Evolutionary conservation across 208 protist genomes (phyloP).

Genomic region (Novymonas esmeraldas): DNA sequence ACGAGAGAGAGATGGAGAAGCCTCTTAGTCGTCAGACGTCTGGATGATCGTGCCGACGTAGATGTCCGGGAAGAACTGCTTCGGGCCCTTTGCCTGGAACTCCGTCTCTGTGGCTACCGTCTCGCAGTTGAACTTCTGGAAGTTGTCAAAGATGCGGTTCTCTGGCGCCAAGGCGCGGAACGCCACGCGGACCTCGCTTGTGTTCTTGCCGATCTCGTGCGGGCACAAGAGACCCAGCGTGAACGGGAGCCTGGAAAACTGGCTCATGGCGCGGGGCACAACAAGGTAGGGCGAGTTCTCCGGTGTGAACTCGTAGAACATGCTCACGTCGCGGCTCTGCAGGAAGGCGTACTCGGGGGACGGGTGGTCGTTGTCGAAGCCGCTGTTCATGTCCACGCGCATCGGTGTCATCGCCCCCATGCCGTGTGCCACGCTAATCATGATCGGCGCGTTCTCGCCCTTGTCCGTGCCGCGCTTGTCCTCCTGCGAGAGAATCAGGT

Average conservation of each 20-base stretch:
- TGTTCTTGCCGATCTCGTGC: slow-evolving; percentile 58
- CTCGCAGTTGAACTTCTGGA: slow-evolving; percentile 62
- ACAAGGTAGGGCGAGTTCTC: slow-evolving; percentile 84
- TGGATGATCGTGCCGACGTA: slow-evolving; percentile 79
- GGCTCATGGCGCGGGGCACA: slow-evolving; percentile 67
- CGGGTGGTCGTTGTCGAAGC: slow-evolving; percentile 81
- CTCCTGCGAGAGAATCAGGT: slow-evolving; percentile 73
- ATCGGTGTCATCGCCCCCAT: slow-evolving; percentile 47
- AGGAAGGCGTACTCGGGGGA: slow-evolving; percentile 73
- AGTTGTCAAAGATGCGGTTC: slow-evolving; percentile 77
- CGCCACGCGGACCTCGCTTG: slow-evolving; percentile 51
- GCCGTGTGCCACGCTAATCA: slow-evolving; percentile 82
- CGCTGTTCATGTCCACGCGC: slow-evolving; percentile 73
- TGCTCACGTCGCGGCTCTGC: slow-evolving; percentile 68
- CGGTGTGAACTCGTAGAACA: slow-evolving; percentile 81
- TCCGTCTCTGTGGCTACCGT: slow-evolving; percentile 67
- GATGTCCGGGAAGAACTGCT: slow-evolving; percentile 85
- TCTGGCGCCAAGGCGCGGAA: slow-evolving; percentile 67
- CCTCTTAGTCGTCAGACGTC: slow-evolving; percentile 45
- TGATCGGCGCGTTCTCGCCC: slow-evolving; percentile 65
- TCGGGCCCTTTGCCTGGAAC: slow-evolving; percentile 67
- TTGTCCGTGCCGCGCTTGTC: slow-evolving; percentile 76
- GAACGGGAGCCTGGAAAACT: slow-evolving; percentile 57
- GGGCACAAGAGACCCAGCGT: slow-evolving; percentile 60
- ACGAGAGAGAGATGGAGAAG: not conserved